Percentiles rank a stretch among this genome's conserved stretches.
Conservation (phyloP, 2,329 filamentous ascomycete genomes). For the Fusarium sp. region DNA sequence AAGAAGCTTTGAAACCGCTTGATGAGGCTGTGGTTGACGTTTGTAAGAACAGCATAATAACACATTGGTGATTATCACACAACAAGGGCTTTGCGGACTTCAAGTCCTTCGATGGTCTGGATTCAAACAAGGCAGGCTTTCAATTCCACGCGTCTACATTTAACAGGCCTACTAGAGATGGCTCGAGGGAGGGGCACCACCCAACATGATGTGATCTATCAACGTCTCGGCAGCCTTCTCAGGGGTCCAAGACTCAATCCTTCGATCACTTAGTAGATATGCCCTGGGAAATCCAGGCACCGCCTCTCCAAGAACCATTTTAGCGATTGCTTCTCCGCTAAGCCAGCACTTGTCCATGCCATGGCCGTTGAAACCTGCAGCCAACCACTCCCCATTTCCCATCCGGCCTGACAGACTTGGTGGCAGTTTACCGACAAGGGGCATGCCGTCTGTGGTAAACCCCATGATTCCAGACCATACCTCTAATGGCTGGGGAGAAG, state of each 20-base stretch:
- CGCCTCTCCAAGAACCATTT: slow-evolving; percentile 41
- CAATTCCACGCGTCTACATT: background rate
- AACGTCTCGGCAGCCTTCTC: slow-evolving; percentile 26
- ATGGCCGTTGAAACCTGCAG: slow-evolving; percentile 61
- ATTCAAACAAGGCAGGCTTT: background rate
- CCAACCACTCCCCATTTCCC: slow-evolving; percentile 56
- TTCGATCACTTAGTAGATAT: slow-evolving; percentile 13
- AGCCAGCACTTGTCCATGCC: slow-evolving; percentile 66
- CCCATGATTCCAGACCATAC: slow-evolving; percentile 64
- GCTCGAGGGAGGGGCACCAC: slow-evolving; percentile 7
- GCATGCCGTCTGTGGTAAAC: slow-evolving; percentile 58
- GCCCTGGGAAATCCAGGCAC: slow-evolving; percentile 32
- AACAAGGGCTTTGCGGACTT: background rate
- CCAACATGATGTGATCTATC: slow-evolving; percentile 30
- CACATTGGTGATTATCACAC: background rate
- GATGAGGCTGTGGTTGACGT: too few relatives aligned
- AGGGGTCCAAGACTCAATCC: slow-evolving; percentile 15
- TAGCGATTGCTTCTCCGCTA: slow-evolving; percentile 55
- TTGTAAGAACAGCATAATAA: background rate
- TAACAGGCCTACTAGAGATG: slow-evolving; percentile 4
- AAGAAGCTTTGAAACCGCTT: too few relatives aligned
- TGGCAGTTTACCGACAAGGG: slow-evolving; percentile 60
- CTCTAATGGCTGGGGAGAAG: background rate
- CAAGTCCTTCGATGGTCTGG: background rate
- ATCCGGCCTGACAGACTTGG: slow-evolving; percentile 37